Evolutionary conservation across 2,329 filamentous ascomycete species (phyloP), one percentile per base, ranked within the genome.

Genomic region (Sporothrix curviconia): DNA sequence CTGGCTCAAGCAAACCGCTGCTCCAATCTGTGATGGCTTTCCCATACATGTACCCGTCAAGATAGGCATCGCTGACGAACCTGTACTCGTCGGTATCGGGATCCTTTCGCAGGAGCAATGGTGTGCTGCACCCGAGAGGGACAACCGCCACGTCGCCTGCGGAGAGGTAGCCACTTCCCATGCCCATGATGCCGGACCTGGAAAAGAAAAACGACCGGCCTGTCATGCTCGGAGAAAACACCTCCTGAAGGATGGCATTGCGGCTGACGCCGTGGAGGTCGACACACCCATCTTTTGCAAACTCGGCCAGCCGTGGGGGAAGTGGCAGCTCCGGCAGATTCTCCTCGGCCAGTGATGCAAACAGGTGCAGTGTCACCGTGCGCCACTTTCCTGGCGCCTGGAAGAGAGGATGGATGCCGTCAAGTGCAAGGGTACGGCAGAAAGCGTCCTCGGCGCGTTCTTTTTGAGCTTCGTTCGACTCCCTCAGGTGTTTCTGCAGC

Each of bases 191-290:
- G 28, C 25, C 44, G 2, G 36, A 17, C n/a, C 49, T 34, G 5
- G 55, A 43, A 4, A 50, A 17, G 28, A 56, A 50, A n/a, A 56
- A 56, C 4, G 36, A 50, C n/a, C 44, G 55, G 1, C 55, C 55
- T 3, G 44, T 51, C 55, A 56, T 49, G 14, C 40, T 34, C 7
- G 52, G 22, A 3, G 40, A 37, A 22, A 55, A 55, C 1, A 5
- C n/a, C 8, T 47, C 52, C 11, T 54, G 24, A 12, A 54, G 17
- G 3, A 54, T 25, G 32, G 32, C 19, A 7, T 40, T 52, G 49
- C 15, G 24, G 25, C n/a, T 54, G n/a, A 34, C 15, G 12, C 39
- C 25, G 6, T 4, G 37, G 17, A 43, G 14, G 39, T 54, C 39
- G 3, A 34, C 36, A 30, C 36, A 28, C 3, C n/a, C 24, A 1